These are phyloP conservation scores for Calendula officinalis DNA, from an alignment of 129 eudicot genomes.

Conservation along the genomic window DNA sequence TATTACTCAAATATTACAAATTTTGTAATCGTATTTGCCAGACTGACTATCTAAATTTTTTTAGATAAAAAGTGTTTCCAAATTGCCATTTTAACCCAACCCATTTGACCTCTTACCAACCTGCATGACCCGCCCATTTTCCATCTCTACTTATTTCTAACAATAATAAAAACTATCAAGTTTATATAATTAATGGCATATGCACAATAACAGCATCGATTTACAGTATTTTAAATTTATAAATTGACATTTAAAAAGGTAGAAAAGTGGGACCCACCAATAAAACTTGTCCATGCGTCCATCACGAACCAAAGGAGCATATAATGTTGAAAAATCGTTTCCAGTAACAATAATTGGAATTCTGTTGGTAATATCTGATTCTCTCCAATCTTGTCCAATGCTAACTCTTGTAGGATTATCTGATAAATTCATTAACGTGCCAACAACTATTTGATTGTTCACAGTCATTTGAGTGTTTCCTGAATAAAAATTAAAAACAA, in stretches of 20 bases:
- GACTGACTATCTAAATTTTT: too few species aligned
- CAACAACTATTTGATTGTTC: conserved; percentile 95
- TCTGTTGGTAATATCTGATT: conserved; percentile 70
- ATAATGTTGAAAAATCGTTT: conserved; percentile 84
- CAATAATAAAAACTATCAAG: not conserved
- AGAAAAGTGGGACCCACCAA: conserved; percentile 48
- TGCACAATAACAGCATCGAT: conserved; percentile 9
- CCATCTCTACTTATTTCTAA: conserved; percentile 3
- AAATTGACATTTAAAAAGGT: not conserved
- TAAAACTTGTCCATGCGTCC: conserved; percentile 98
- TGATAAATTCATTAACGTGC: conserved; percentile 86
- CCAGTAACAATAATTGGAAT: conserved; percentile 91
- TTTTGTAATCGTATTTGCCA: too few species aligned
- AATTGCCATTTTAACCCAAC: not conserved
- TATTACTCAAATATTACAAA: not conserved
- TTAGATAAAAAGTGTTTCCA: too few species aligned
- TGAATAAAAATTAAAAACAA: conserved; percentile 22
- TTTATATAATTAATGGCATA: not conserved
- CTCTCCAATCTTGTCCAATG: conserved; percentile 92
- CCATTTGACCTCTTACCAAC: not conserved
- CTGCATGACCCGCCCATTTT: not conserved
- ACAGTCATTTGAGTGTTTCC: conserved; percentile 98
- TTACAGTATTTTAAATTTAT: conserved; percentile 2
- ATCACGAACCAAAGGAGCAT: conserved; percentile 96
- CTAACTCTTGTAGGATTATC: conserved; percentile 99